Percentiles rank a stretch among this genome's conserved stretches.
These are phyloP conservation scores for Microdochium paspali DNA, from an alignment of 2,329 filamentous ascomycete genomes.

Conservation along the genomic window DNA sequence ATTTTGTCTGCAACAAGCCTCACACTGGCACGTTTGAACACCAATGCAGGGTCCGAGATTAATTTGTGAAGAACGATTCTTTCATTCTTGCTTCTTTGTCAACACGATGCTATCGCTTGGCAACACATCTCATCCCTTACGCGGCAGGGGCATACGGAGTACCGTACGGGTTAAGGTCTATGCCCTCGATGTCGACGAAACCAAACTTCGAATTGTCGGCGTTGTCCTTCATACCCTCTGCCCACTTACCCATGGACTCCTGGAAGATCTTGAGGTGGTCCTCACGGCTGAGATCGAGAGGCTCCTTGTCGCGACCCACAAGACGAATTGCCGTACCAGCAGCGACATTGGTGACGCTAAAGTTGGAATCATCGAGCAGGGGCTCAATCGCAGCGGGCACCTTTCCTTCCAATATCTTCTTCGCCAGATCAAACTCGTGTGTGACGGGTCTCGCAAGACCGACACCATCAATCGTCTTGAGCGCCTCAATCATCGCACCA, in stretches of 20 bases:
- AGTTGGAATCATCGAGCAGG: slow-evolving; percentile 39
- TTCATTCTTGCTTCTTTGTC: too few relatives aligned
- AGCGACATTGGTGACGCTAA: slow-evolving; percentile 22
- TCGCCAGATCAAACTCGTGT: slow-evolving; percentile 21
- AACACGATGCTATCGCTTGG: too few relatives aligned
- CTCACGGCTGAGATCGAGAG: slow-evolving; percentile 18
- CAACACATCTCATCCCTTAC: not conserved
- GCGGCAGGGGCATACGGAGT: slow-evolving; percentile 9
- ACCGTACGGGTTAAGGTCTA: slow-evolving; percentile 22
- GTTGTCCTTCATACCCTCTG: slow-evolving; percentile 18
- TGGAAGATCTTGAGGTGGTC: slow-evolving; percentile 19
- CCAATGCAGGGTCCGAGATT: too few relatives aligned
- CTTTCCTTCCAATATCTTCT: slow-evolving; percentile 25
- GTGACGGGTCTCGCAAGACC: slow-evolving; percentile 36
- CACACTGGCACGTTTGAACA: too few relatives aligned
- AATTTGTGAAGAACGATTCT: too few relatives aligned
- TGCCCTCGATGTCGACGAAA: slow-evolving; percentile 19
- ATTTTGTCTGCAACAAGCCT: not conserved
- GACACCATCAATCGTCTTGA: slow-evolving; percentile 48
- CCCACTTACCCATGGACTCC: slow-evolving; percentile 18
- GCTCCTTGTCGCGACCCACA: slow-evolving; percentile 20
- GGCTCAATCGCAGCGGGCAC: slow-evolving; percentile 36
- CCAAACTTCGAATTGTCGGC: slow-evolving; percentile 20
- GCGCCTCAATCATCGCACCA: slow-evolving; percentile 46
- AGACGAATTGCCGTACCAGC: slow-evolving; percentile 22